phyloP scores from a whole-genome alignment of 2,329 filamentous ascomycete species.

The Metarhizium rileyi region DNA sequence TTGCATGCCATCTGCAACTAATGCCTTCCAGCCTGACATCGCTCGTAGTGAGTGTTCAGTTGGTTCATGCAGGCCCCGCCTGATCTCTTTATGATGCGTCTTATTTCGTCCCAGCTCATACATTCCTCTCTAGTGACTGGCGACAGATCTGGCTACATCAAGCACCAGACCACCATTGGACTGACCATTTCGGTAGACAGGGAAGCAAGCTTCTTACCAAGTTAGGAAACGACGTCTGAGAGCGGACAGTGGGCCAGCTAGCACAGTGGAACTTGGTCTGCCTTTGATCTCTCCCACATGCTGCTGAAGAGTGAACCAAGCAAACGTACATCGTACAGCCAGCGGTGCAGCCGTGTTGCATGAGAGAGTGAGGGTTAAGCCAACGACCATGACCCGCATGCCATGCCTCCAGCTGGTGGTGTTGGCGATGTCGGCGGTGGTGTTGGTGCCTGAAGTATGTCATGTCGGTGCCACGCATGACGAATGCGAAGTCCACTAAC shows the following conservation, averaged over 20 bases:
- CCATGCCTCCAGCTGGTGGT: not conserved
- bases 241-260: not conserved
- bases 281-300: not conserved
- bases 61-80: conserved; percentile 10
- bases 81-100: not conserved
- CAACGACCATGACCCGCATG: not conserved
- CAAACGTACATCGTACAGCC: not conserved
- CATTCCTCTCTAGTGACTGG: not conserved
- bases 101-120: not conserved
- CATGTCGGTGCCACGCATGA: conserved; percentile 3
- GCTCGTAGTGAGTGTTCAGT: not conserved
- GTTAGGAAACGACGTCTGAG: not conserved
- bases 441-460: conserved; percentile 5
- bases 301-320: not conserved
- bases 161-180: not conserved
- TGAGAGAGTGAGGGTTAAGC: no score
- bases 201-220: not conserved
- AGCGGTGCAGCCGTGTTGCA: not conserved
- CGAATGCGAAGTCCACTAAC: not conserved
- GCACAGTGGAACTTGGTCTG: not conserved
- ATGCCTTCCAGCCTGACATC: conserved; percentile 5
- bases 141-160: not conserved
- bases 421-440: not conserved
- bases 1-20: conserved; percentile 14
- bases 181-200: not conserved